Conservation (phyloP, 2,329 filamentous ascomycete genomes). For the Bipolaris victoriae region DNA sequence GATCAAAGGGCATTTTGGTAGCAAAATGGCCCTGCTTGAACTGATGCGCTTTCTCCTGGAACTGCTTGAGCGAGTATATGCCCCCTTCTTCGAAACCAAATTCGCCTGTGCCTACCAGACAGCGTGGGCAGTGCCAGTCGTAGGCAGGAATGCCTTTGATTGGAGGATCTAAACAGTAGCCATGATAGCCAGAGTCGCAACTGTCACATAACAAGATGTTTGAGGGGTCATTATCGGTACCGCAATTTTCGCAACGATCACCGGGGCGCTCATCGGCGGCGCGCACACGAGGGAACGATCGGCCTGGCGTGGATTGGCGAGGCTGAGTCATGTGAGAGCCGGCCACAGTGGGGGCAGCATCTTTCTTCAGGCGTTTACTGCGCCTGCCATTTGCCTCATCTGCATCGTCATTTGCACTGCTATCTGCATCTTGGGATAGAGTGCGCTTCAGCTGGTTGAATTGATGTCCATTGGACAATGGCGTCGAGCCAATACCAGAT, state of each 20-base stretch:
- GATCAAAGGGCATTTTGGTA: conserved; percentile 86
- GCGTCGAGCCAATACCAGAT: conserved; percentile 54
- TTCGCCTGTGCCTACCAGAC: conserved; percentile 92
- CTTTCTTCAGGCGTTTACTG: conserved; percentile 91
- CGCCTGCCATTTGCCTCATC: conserved; percentile 64
- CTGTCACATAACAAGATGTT: conserved; percentile 84
- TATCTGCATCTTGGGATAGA: conserved; percentile 59
- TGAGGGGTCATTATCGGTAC: conserved; percentile 73
- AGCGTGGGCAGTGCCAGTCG: conserved; percentile 96
- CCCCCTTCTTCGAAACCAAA: conserved; percentile 98
- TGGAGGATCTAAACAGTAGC: conserved; percentile 85
- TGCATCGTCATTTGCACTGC: conserved; percentile 65
- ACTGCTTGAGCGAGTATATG: conserved; percentile 91
- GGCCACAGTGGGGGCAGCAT: conserved; percentile 77
- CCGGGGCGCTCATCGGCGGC: conserved; percentile 61
- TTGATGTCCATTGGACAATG: conserved; percentile 58
- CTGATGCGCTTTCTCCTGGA: conserved; percentile 92
- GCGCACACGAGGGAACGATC: conserved; percentile 62
- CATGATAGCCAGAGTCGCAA: conserved; percentile 88
- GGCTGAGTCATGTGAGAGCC: conserved; percentile 97
- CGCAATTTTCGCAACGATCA: conserved; percentile 84
- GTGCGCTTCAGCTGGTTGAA: conserved; percentile 76
- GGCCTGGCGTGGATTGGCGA: conserved; percentile 75
- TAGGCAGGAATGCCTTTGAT: conserved; percentile 76
- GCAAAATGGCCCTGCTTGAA: conserved; percentile 97